Percentiles rank a stretch among this genome's conserved stretches.
Evolutionary conservation across 2,329 filamentous ascomycete species (phyloP).

Genomic region (Fusarium sp.): DNA sequence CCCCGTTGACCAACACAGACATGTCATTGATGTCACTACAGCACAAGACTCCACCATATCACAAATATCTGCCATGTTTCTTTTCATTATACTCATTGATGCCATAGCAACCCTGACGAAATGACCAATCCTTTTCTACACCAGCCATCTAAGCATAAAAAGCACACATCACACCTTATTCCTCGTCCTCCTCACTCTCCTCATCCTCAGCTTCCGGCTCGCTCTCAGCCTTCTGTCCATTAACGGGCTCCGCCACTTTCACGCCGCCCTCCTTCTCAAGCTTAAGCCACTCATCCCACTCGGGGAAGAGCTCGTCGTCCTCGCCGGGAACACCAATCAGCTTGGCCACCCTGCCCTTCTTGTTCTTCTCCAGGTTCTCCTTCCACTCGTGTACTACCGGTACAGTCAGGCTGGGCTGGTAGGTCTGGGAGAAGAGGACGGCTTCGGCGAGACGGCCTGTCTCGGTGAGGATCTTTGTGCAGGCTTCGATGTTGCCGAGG

Average conservation of each 20-base stretch:
- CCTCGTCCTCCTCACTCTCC: constrained; percentile 40
- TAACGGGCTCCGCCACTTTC: constrained; percentile 20
- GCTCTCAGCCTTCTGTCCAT: constrained; percentile 36
- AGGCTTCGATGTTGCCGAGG: constrained; percentile 81
- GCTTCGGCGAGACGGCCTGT: constrained; percentile 86
- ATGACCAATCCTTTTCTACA: constrained; percentile 44
- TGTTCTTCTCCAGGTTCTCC: constrained; percentile 78
- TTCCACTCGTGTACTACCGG: constrained; percentile 82
- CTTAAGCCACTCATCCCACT: constrained; percentile 91
- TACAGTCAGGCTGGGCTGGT: constrained; percentile 81
- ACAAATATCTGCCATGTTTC: constrained; percentile 22
- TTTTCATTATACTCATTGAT: constrained; percentile 46
- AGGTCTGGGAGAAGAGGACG: constrained; percentile 92
- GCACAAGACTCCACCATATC: too few relatives aligned
- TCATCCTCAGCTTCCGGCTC: constrained; percentile 35
- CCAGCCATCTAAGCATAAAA: constrained; percentile 41
- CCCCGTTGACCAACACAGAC: neutral
- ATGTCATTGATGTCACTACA: neutral
- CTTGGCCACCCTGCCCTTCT: constrained; percentile 85
- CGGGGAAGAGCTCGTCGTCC: constrained; percentile 89
- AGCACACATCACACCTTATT: constrained; percentile 31
- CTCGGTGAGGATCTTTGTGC: constrained; percentile 78
- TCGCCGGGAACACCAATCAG: constrained; percentile 83
- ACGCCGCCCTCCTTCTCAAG: constrained; percentile 76
- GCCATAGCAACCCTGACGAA: constrained; percentile 42